phyloP scores from a whole-genome alignment of 805 yeast species.

The Debaryomyces tyrocola region DNA sequence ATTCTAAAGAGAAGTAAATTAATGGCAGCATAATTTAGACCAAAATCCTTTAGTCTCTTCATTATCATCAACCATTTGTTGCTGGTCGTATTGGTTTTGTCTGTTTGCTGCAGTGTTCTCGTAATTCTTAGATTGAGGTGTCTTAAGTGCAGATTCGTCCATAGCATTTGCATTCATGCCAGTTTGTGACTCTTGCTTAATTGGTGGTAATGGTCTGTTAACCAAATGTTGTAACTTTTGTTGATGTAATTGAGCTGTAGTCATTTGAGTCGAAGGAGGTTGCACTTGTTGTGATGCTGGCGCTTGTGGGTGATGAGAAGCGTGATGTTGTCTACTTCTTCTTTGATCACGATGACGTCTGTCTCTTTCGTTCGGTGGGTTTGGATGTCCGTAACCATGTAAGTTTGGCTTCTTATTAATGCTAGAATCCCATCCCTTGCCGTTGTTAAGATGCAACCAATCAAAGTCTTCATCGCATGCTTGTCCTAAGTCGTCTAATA shows the following conservation, averaged over 20 bases:
- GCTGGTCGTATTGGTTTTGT: slow-evolving; percentile 38
- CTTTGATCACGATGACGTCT: slow-evolving; percentile 49
- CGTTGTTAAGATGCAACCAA: slow-evolving; percentile 79
- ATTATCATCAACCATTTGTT: slow-evolving; percentile 30
- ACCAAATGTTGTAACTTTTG: slow-evolving; percentile 49
- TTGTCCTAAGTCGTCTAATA: slow-evolving; percentile 57
- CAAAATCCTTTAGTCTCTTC: slow-evolving; percentile 43
- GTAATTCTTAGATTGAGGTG: slow-evolving; percentile 19
- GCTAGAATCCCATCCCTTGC: slow-evolving; percentile 78
- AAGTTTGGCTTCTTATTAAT: slow-evolving; percentile 76
- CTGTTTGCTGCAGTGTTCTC: slow-evolving; percentile 17
- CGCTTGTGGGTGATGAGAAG: slow-evolving; percentile 20
- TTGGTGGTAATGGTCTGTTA: slow-evolving; percentile 49
- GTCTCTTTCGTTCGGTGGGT: slow-evolving; percentile 50
- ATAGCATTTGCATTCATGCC: slow-evolving; percentile 16
- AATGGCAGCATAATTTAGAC: slow-evolving; percentile 45
- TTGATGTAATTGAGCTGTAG: slow-evolving; percentile 49
- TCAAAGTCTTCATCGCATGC: slow-evolving; percentile 70
- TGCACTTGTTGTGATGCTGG: slow-evolving; percentile 10
- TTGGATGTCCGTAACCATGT: slow-evolving; percentile 80
- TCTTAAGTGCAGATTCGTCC: slow-evolving; percentile 22
- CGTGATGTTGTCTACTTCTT: slow-evolving; percentile 40
- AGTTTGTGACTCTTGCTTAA: slow-evolving; percentile 39
- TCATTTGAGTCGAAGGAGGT: slow-evolving; percentile 17
- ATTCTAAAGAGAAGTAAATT: slow-evolving; percentile 4